Conservation (phyloP, 2,329 filamentous ascomycete genomes). For the Fusarium sp. region DNA sequence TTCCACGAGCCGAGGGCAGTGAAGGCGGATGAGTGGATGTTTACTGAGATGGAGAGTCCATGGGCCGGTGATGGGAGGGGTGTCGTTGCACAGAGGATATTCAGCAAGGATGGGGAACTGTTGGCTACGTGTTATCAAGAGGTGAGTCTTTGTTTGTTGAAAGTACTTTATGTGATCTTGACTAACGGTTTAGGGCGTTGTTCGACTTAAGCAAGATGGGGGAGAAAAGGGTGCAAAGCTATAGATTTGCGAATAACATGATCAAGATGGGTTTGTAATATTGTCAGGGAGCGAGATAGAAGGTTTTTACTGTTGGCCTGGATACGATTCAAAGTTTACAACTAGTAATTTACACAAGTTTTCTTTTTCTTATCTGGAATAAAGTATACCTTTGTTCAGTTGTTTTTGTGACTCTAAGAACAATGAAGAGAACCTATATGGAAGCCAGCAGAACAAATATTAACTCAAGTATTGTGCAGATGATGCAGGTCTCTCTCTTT, state of each 20-base stretch:
- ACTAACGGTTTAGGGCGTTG: conserved; percentile 57
- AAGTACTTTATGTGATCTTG: not conserved
- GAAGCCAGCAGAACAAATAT: not conserved
- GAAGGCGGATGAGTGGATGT: conserved; percentile 80
- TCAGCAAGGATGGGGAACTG: conserved; percentile 75
- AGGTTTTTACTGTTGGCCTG: not conserved
- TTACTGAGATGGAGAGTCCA: conserved; percentile 82
- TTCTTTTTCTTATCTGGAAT: not conserved
- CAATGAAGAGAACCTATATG: not conserved
- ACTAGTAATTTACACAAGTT: not conserved
- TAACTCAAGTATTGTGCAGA: not conserved
- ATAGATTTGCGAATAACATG: conserved; percentile 23
- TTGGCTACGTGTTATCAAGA: conserved; percentile 86
- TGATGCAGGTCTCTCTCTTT: not conserved
- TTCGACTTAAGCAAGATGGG: conserved; percentile 61
- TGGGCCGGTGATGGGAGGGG: conserved; percentile 85
- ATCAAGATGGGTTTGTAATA: not conserved
- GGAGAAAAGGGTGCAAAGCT: conserved; percentile 51
- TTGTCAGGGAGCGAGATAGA: not conserved
- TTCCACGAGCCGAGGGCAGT: conserved; percentile 72
- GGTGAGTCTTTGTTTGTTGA: conserved; percentile 56
- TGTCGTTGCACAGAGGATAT: conserved; percentile 81
- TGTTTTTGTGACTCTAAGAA: not conserved
- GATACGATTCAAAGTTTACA: not conserved
- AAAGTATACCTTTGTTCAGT: not conserved